A percentile compares a stretch with the other conserved stretches of the same genome.
Conservation (phyloP, 1,284 basidiomycete genomes). For the Takashimella koratensis region DNA sequence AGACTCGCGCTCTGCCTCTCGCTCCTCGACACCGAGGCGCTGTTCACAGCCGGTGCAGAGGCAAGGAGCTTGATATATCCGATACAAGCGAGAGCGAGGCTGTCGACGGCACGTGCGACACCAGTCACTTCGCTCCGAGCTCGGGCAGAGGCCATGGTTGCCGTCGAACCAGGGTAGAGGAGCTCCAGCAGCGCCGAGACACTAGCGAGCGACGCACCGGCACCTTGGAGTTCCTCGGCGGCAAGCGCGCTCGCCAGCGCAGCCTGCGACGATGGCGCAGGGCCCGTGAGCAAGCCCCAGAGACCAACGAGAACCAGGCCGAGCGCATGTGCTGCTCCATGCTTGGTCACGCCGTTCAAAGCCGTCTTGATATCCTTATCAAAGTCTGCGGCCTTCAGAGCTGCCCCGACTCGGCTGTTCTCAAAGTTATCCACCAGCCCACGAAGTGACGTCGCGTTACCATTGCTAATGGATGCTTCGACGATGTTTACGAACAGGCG, state of each 20-base stretch:
- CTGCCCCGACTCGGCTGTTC: constrained; percentile 17
- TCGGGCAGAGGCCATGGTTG: background rate
- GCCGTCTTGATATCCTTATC: constrained; percentile 40
- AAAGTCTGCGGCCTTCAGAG: constrained; percentile 31
- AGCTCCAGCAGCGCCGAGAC: constrained; percentile 43
- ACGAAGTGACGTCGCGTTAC: constrained; percentile 18
- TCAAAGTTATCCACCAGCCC: constrained; percentile 31
- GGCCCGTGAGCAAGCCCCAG: constrained; percentile 44
- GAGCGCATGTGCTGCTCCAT: constrained; percentile 39
- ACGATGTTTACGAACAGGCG: constrained; percentile 45
- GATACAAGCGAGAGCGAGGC: constrained; percentile 43
- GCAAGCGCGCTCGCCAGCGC: constrained; percentile 43
- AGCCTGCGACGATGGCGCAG: constrained; percentile 32
- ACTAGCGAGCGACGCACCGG: constrained; percentile 23
- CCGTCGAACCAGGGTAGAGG: constrained; percentile 33
- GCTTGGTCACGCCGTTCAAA: constrained; percentile 33
- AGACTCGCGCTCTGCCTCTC: constrained; percentile 24
- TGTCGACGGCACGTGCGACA: constrained; percentile 40
- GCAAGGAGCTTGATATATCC: constrained; percentile 42
- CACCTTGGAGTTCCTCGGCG: constrained; percentile 39
- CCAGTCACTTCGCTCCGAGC: background rate
- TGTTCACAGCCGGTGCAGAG: constrained; percentile 17
- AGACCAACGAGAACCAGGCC: constrained; percentile 48
- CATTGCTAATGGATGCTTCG: constrained; percentile 23
- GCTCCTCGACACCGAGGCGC: constrained; percentile 6